These are phyloP conservation scores for Acanthamoeba sp. DNA, from an alignment of 208 protist genomes.

Conservation along the genomic window DNA sequence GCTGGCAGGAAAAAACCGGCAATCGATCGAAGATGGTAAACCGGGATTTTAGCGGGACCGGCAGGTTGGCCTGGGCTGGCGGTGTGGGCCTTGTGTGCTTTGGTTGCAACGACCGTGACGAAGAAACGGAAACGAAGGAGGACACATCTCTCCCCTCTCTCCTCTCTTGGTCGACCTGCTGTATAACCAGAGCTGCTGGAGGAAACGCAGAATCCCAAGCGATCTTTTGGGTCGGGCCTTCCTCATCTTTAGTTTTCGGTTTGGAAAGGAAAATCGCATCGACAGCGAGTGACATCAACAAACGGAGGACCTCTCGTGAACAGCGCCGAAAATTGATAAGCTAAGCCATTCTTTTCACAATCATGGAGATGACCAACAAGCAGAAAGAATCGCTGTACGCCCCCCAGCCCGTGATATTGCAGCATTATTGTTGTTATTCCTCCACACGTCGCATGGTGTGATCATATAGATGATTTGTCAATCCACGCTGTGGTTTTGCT, in stretches of 20 bases:
- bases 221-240: background rate
- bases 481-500: too few species aligned
- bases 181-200: too few species aligned
- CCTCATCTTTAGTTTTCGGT: background rate
- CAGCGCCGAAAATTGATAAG: background rate
- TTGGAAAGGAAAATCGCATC: background rate
- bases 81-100: too few species aligned
- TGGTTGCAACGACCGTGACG: too few species aligned
- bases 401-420: background rate
- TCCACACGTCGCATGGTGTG: too few species aligned
- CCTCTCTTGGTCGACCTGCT: too few species aligned
- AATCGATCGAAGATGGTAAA: too few species aligned
- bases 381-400: conserved; percentile 79
- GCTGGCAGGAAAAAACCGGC: too few species aligned
- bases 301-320: background rate
- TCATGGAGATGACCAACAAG: conserved; percentile 74
- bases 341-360: background rate
- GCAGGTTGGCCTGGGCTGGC: too few species aligned
- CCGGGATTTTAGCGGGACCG: too few species aligned
- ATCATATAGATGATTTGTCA: too few species aligned
- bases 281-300: background rate
- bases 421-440: background rate
- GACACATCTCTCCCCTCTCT: too few species aligned
- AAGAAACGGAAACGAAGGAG: background rate
- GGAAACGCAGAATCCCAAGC: background rate